Base-by-base conservation (phyloP, 1,284 basidiomycete genomes). In the Limonomyces culmigenus region DNA sequence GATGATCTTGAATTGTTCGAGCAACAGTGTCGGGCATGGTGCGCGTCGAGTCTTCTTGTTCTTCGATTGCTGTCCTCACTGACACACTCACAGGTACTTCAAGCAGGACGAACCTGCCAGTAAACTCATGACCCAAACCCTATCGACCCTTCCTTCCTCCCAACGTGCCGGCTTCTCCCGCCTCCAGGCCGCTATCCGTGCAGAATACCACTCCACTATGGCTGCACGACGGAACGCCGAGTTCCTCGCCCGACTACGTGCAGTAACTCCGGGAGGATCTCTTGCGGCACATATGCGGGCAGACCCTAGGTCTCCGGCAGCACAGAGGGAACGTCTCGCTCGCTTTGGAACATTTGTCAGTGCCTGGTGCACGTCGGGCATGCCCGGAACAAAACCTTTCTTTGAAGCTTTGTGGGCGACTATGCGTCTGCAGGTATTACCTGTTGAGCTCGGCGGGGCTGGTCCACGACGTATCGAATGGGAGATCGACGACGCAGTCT, bases 401-500 rank as follows among this genome's bases (percentile, higher is more conserved):
- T 83, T 85, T 49, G 70, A 77, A 53, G 73, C 60, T 2, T 58
- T 85, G 20, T 85, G 77, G 76, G 75, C 72, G 19, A 56, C 77
- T 45, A 67, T 85, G 63, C 65, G 79, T 44, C 56, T 85, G 19
- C 77, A 81, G 49, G 67, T 71, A 16, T 61, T 84, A 32, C 76
- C 80, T 39, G 67, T 74, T 47, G 62, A 68, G 33, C 60, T 80
- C 29, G 80, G 80, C 36, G 81, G 81, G 40, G 76, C 79, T 35
- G 80, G 78, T 32, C 52, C 53, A 34, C 60, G 60, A 46, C 61
- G 63, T 47, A 71, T 84, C 39, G 65, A 75, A 50, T 85, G 80
- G 80, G 75, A 81, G 55, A 62, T 85, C 27, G 81, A 85, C 50
- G 80, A 85, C 56, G 79, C 79, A 21, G 77, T 85, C 19, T 79